phyloP scores from a whole-genome alignment of 2,329 filamentous ascomycete species.

The Metarhizium humberi region DNA sequence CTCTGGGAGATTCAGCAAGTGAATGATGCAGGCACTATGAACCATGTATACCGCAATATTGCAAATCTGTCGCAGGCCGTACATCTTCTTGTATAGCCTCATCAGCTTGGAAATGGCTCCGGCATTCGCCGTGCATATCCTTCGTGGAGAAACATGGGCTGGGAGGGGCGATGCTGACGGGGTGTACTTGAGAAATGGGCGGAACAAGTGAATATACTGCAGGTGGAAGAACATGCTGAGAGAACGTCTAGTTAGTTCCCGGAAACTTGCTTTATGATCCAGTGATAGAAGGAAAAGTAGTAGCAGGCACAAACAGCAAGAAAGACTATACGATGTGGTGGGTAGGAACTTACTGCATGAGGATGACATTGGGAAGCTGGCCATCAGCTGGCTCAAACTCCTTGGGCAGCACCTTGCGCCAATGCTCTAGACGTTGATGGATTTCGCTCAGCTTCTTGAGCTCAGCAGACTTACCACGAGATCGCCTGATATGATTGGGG shows the following conservation, averaged over 20 bases:
- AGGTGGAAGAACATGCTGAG: constrained; percentile 93
- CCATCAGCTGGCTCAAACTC: constrained; percentile 88
- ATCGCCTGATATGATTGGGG: constrained; percentile 54
- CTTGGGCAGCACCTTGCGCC: constrained; percentile 73
- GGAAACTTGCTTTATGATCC: not conserved
- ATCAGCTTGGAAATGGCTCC: constrained; percentile 88
- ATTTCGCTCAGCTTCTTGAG: constrained; percentile 89
- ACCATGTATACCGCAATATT: constrained; percentile 95
- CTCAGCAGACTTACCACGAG: constrained; percentile 69
- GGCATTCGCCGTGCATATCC: constrained; percentile 84
- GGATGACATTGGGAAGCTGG: constrained; percentile 70
- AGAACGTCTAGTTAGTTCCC: constrained; percentile 12
- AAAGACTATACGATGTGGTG: not conserved
- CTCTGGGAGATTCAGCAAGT: constrained; percentile 85
- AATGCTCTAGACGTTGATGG: constrained; percentile 80
- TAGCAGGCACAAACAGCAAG: not conserved
- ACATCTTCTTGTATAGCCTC: constrained; percentile 84
- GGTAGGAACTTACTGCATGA: constrained; percentile 64
- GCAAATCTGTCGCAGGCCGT: constrained; percentile 86
- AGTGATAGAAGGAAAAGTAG: not conserved
- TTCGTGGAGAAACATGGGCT: constrained; percentile 77
- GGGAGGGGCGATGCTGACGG: constrained; percentile 75
- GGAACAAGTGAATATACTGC: constrained; percentile 90
- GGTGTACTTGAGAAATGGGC: constrained; percentile 87
- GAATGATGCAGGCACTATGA: constrained; percentile 90